Evolutionary conservation across 257 asterid species (phyloP), one percentile per base, ranked within the genome.

Genomic region (Nyctanthes arbortristis): DNA sequence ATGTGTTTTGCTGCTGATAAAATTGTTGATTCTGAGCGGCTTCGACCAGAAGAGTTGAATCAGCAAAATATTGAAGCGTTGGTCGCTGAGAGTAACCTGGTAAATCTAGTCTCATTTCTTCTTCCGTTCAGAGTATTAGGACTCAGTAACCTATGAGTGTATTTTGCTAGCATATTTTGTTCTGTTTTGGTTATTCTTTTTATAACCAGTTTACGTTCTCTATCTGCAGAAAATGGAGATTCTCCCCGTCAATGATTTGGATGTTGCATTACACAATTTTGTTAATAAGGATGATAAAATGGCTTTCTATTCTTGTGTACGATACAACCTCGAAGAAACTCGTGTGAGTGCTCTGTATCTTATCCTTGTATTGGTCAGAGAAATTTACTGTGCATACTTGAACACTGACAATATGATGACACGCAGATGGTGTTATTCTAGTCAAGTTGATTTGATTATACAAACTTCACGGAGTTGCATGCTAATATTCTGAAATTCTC

Each of bases 11-110:
- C 71, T 74, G 75, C 52, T 80, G 85, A 72, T 69, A 89, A 79
- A 83, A 80, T 91, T 73, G 90, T 83, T 63, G 95, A 86, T 68
- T 80, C 92, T 58, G 99, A 93, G 65, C 84, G 90, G 76, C 96
- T 93, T 66, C 96, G 96, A 35, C 99, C 99, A 12, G 97, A 93
- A 78, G 97, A 93, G 76, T 78, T 93, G 84, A 93, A 93, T 82
- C 99, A 93, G 82, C 95, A 86, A 74, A 93, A 91, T 54, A 93
- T 93, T 72, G 99, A 93, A 85, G 99, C 99, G 72, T 83, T 93
- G 72, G 99, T 93, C 78, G 97, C 99, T 72, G 97, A 93, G 83
- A 88, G 96, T 84, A 93, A 93, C 83, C 87, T 93, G 97, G 99
- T 91, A 86, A 60, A 43, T 75, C 61, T 11, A 56, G 37, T 69